Evolutionary conservation across 148 eudicot genomes (phyloP), one percentile per base, ranked within the genome.

Genomic region (Drosera capensis): DNA sequence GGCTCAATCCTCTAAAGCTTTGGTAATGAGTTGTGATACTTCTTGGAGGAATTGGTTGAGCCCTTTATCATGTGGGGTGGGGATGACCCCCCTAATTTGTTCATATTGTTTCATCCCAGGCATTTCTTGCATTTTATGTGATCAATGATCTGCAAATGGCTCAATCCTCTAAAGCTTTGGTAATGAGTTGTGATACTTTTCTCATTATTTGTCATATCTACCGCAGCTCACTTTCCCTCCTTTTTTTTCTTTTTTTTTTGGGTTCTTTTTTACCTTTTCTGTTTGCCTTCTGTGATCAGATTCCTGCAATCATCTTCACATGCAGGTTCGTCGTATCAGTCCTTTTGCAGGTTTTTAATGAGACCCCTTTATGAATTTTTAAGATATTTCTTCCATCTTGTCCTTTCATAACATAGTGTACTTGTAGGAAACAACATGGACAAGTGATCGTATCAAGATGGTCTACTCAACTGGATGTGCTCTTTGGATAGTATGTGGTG

Each of bases 101-200:
- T n/a, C n/a, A n/a, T n/a, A n/a, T 17, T 17, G 18, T 18, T 20
- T 23, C 45, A 6, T 41, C 23, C 1, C 67, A 88, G 97, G 73
- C 94, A 48, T 88, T 88, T 70, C 80, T 88, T 30, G 97, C 97
- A 14, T 83, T 88, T 56, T 88, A 83, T 52, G 94, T 88, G 59
- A 70, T 83, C 58, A 83, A 83, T 52, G 97, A 88, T 55, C 76
- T 90, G 45, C 87, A 76, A 46, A 84, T 90, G 95, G 64, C 71
- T 43, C 79, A 62, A 56, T 78, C 95, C 36, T 80, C 97, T 48
- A 90, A 90, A 76, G 97, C 97, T 26, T 58, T 69, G 97, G 97
- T 90, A 84, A 22, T 5, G 24, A 43, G 43, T 8, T 54, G 7
- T 37, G 9, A 14, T 50, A 14, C 38, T 19, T 9, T 16, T n/a